phyloP scores from a whole-genome alignment of 495 filamentous ascomycete genomes.

The Hypoxylon crocopeplum region DNA sequence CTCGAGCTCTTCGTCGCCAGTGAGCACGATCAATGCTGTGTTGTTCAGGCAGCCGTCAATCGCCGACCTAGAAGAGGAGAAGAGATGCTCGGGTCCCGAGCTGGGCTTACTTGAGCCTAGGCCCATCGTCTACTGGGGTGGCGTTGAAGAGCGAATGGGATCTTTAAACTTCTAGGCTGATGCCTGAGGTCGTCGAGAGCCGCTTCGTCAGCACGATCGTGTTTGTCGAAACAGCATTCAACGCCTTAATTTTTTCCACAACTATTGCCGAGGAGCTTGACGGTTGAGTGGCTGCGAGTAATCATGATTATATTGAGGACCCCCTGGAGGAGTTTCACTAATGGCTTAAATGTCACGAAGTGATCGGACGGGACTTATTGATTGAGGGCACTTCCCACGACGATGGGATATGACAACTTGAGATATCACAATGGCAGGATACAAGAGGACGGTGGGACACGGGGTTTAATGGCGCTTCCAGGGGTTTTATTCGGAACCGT shows the following conservation, averaged over 20 bases:
- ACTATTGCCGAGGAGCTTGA: slow-evolving; percentile 10
- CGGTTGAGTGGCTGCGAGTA: slow-evolving; percentile 16
- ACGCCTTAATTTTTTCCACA: too few relatives aligned
- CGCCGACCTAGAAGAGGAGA: slow-evolving; percentile 55
- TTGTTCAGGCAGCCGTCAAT: slow-evolving; percentile 56
- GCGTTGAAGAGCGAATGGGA: slow-evolving; percentile 61
- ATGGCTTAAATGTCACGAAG: slow-evolving; percentile 19
- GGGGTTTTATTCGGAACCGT: slow-evolving; percentile 10
- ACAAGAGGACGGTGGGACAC: slow-evolving; percentile 7
- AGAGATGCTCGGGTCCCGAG: slow-evolving; percentile 51
- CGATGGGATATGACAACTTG: slow-evolving; percentile 24
- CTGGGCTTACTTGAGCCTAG: slow-evolving; percentile 60
- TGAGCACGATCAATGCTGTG: slow-evolving; percentile 59
- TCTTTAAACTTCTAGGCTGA: slow-evolving; percentile 33
- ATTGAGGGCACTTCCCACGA: slow-evolving; percentile 30
- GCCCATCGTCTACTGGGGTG: slow-evolving; percentile 61
- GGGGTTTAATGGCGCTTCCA: slow-evolving; percentile 20
- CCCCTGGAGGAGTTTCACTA: slow-evolving; percentile 34
- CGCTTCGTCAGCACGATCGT: slow-evolving; percentile 2
- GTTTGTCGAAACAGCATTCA: too few relatives aligned
- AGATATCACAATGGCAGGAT: slow-evolving; percentile 17
- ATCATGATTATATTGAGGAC: slow-evolving; percentile 16
- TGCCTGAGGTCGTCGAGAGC: not conserved
- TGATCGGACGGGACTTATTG: slow-evolving; percentile 38
- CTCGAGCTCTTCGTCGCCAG: slow-evolving; percentile 49